These are phyloP conservation scores for Anethum foeniculum DNA, from an alignment of 140 eudicot genomes.

Conservation along the genomic window DNA sequence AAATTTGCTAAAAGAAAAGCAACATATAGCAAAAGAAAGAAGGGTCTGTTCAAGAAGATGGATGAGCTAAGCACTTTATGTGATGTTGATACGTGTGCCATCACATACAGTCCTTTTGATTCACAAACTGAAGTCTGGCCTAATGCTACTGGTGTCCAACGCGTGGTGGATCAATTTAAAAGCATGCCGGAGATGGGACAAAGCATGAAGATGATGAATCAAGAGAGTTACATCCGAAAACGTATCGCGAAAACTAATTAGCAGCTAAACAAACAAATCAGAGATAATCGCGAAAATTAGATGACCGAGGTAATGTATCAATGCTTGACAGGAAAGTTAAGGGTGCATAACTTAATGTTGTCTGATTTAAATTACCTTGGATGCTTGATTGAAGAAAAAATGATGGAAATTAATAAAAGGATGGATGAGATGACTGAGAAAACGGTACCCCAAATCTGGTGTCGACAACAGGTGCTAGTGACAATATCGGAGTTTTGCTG, in stretches of 20 bases:
- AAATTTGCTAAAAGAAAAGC: too few species aligned
- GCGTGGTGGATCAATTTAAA: background rate
- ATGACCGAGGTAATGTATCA: conserved; percentile 12
- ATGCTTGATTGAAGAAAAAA: too few species aligned
- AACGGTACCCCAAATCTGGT: too few species aligned
- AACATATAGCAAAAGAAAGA: too few species aligned
- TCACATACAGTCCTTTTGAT: background rate
- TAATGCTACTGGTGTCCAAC: background rate
- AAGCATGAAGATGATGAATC: conserved; percentile 23
- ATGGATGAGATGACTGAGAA: too few species aligned
- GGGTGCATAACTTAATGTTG: too few species aligned
- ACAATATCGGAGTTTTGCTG: too few species aligned
- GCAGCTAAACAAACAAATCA: conserved; percentile 13
- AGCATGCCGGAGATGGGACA: conserved; percentile 7
- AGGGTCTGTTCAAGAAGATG: too few species aligned
- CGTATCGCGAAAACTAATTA: conserved; percentile 9
- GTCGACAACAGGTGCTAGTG: too few species aligned
- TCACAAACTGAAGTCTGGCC: background rate
- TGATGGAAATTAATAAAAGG: too few species aligned
- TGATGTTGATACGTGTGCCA: background rate
- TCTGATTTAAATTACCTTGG: too few species aligned
- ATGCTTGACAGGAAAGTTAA: too few species aligned
- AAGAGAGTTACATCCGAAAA: conserved; percentile 13
- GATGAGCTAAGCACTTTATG: background rate
- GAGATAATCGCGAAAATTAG: conserved; percentile 19